Base-by-base conservation (phyloP, 306 rosid genomes). In the Cicer cuneatum region DNA sequence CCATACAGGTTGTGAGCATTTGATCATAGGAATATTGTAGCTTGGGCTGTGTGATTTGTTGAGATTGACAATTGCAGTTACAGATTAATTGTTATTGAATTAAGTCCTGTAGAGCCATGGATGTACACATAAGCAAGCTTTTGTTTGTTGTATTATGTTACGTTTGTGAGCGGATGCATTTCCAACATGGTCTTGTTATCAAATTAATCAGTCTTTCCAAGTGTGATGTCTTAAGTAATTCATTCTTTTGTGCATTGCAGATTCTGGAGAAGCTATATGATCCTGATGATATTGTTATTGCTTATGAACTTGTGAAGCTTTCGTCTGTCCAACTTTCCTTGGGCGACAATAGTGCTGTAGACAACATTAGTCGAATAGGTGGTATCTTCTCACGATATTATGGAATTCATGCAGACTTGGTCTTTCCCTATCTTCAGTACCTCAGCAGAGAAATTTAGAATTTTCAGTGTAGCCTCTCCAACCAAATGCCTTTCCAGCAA, bases 261-360 rank as follows among this genome's bases (percentile, higher is more conserved):
- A 87, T 90, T 75, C 78, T 93, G 84, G 89, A 89, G 81, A 89
- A 89, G 88, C 87, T 93, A 52, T 90, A 90, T 59, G 83, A 69
- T 11, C 83, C 80, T 35, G 86, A 86, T 78, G 97, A 93, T 81
- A 87, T 93, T 46, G 97, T 86, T 74, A 81, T 93, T 70, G 98
- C 88, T n/a, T 74, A 89, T 60, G 98, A 93, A 83, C 93, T 93
- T 42, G 86, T 85, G 89, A 93, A 93, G 83, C 89, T 93, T 57
- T 85, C 90, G 33, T 90, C 97, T 37, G 83, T 93, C 84, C 92
- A 86, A 88, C 84, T 87, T 75, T 86, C 83, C 53, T 61, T 87
- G 86, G 82, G 74, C 10, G 92, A 90, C 58, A 15, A 24, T 62
- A 29, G 80, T 75, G 89, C 84, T 29, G 61, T 39, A 33, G 76